Conservation (phyloP, 139 green algal species). For the Haematococcus lacustris region DNA sequence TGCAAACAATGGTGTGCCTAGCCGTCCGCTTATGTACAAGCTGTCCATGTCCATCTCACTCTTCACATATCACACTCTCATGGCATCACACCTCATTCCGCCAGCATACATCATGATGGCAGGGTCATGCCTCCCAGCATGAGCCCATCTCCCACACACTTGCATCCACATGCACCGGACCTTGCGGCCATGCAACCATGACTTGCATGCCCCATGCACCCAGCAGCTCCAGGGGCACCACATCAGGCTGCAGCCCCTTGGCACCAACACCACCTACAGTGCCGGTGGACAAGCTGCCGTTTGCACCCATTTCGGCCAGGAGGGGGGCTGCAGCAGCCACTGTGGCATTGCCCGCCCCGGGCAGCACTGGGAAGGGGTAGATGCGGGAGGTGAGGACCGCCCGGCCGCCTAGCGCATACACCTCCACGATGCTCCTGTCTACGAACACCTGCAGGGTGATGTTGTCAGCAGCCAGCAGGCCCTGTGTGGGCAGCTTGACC, state of each 20-base stretch:
- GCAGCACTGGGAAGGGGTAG: constrained; percentile 6
- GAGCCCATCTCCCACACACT: constrained; percentile 1
- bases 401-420: constrained; percentile 11
- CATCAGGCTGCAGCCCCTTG: neutral
- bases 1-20: no score
- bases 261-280: neutral
- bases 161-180: neutral
- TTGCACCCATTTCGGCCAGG: no score
- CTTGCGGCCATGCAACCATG: neutral
- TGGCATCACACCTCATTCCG: no score
- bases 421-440: constrained; percentile 13
- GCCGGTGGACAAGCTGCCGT: neutral
- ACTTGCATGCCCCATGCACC: constrained; percentile 10
- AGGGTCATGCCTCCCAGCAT: constrained; percentile 9
- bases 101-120: neutral
- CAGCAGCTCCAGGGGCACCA: neutral
- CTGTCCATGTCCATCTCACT: no score
- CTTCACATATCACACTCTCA: no score
- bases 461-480: neutral
- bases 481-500: constrained; percentile 6
- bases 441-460: constrained; percentile 9
- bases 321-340: neutral
- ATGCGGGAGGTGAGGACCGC: constrained; percentile 3
- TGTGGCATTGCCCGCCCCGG: no score
- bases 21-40: no score